A percentile compares a stretch with the other conserved stretches of the same genome.
Conservation (phyloP, 2,329 filamentous ascomycete genomes). For the Aureobasidium sp. region DNA sequence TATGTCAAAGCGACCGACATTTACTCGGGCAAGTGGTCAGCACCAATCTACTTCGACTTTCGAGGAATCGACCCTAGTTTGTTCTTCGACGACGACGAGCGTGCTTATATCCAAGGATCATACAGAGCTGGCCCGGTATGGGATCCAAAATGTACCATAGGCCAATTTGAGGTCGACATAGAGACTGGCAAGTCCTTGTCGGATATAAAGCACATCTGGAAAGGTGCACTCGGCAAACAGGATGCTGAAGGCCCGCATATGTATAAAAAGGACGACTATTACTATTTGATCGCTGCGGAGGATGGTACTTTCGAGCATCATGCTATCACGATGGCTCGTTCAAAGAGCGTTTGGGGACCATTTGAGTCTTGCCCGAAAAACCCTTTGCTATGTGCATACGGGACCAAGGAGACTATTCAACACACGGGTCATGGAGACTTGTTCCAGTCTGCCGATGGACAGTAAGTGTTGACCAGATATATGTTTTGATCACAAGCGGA, state of each 20-base stretch:
- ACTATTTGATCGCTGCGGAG: slow-evolving; percentile 33
- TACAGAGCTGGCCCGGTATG: slow-evolving; percentile 21
- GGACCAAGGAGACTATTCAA: too few species aligned
- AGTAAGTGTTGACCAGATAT: too few species aligned
- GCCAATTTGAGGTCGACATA: slow-evolving; percentile 28
- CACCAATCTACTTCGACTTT: slow-evolving; percentile 42
- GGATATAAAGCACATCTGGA: slow-evolving; percentile 28
- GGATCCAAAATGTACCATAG: slow-evolving; percentile 25
- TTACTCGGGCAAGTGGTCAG: slow-evolving; percentile 35
- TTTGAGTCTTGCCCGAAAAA: slow-evolving; percentile 24
- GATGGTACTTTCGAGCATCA: slow-evolving; percentile 37
- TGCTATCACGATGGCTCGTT: slow-evolving; percentile 35
- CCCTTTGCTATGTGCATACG: slow-evolving; percentile 24
- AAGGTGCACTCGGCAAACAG: slow-evolving; percentile 31
- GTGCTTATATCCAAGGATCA: slow-evolving; percentile 40
- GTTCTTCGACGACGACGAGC: slow-evolving; percentile 52
- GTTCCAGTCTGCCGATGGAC: too few species aligned
- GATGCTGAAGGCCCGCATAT: slow-evolving; percentile 34
- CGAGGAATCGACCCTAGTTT: slow-evolving; percentile 47
- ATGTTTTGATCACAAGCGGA: too few species aligned
- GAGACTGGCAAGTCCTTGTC: slow-evolving; percentile 25
- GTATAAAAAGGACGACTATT: slow-evolving; percentile 32
- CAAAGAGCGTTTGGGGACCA: slow-evolving; percentile 26
- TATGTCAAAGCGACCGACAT: not conserved
- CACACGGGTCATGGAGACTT: too few species aligned